Conservation (phyloP, 2,329 filamentous ascomycete species). For the Pseudocercospora musae region DNA sequence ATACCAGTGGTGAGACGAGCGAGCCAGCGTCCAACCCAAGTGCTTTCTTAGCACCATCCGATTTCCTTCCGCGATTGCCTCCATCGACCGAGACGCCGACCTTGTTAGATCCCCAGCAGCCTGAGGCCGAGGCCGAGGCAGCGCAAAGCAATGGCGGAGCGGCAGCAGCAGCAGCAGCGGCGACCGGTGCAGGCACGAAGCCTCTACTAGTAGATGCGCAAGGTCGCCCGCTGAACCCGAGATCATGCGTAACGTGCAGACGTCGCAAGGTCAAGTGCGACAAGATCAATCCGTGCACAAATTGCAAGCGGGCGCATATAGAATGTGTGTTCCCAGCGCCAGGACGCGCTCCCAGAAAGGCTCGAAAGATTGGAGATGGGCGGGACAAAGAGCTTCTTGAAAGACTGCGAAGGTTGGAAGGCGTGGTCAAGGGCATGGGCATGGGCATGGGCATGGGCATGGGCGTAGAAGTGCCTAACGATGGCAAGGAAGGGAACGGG, state of each 20-base stretch:
- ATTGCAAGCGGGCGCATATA: constrained; percentile 67
- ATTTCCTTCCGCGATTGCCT: constrained; percentile 25
- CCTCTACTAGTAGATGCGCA: constrained; percentile 30
- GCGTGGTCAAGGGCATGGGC: constrained; percentile 64
- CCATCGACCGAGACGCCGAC: constrained; percentile 22
- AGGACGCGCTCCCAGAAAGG: constrained; percentile 66
- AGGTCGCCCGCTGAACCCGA: constrained; percentile 36
- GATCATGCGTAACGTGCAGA: constrained; percentile 53
- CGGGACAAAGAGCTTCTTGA: constrained; percentile 64
- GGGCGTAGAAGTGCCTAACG: constrained; percentile 42
- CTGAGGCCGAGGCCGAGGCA: neutral
- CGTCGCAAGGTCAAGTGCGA: constrained; percentile 72
- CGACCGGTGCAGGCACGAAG: too few species aligned
- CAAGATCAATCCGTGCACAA: constrained; percentile 72
- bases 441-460: constrained; percentile 63
- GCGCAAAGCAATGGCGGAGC: neutral
- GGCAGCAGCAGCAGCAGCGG: neutral
- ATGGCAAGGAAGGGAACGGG: constrained; percentile 4
- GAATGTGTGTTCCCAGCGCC: constrained; percentile 73
- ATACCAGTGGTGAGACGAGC: neutral
- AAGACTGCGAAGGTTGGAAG: constrained; percentile 68
- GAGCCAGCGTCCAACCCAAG: constrained; percentile 12
- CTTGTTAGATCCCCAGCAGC: neutral
- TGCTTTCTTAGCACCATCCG: constrained; percentile 21
- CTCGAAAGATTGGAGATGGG: constrained; percentile 61